Conservation (phyloP, 2,329 filamentous ascomycete species). For the Aspergillus sp. region DNA sequence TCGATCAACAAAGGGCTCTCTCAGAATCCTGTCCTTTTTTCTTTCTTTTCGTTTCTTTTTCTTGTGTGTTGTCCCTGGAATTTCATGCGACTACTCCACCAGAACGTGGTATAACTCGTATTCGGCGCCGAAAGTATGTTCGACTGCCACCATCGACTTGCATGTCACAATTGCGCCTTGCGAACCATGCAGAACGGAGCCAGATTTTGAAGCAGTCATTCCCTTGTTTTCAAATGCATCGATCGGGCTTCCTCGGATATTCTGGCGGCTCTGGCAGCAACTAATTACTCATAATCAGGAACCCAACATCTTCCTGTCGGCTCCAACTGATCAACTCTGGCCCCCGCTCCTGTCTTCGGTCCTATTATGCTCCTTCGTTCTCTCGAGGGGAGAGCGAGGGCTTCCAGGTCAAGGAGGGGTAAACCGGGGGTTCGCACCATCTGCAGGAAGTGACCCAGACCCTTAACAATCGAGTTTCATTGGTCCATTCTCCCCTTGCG, state of each 20-base stretch:
- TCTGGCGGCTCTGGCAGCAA: not conserved
- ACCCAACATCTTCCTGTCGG: not conserved
- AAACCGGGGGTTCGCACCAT: conserved; percentile 6
- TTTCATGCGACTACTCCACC: conserved; percentile 8
- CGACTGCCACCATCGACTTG: not conserved
- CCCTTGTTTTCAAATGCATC: not conserved
- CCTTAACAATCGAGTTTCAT: conserved; percentile 13
- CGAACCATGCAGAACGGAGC: conserved; percentile 1
- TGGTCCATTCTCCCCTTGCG: conserved; percentile 21
- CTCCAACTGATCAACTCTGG: not conserved
- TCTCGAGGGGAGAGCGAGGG: not conserved
- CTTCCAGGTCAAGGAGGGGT: conserved; percentile 1
- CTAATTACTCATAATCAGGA: not conserved
- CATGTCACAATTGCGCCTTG: conserved; percentile 8
- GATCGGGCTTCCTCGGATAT: not conserved
- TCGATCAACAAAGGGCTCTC: conserved; percentile 7
- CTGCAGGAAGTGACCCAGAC: conserved; percentile 15
- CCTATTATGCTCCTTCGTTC: not conserved
- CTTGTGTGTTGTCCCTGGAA: conserved; percentile 6
- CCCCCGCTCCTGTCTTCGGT: not conserved
- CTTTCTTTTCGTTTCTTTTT: conserved; percentile 2
- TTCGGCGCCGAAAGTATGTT: not conserved
- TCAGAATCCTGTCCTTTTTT: not conserved
- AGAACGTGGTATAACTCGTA: conserved; percentile 21
- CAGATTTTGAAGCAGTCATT: not conserved